Conservation (phyloP, 2,329 filamentous ascomycete genomes). For the Shiraia sp. region DNA sequence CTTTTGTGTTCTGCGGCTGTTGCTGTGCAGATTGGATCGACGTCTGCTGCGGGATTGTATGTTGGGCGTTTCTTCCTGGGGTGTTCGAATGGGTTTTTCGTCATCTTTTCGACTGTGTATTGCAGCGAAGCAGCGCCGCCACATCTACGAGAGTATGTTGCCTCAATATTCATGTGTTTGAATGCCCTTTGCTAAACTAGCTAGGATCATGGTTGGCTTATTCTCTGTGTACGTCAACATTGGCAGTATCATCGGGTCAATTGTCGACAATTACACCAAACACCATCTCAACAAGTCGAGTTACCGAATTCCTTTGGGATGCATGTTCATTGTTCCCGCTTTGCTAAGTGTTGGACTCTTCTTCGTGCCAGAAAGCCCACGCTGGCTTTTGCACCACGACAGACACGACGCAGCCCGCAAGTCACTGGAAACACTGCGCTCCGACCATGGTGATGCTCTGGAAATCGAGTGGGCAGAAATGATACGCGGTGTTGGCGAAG, state of each 20-base stretch:
- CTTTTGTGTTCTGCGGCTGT: conserved; percentile 49
- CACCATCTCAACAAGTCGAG: conserved; percentile 19
- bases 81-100: conserved; percentile 49
- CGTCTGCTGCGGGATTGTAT: conserved; percentile 37
- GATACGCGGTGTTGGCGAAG: conserved; percentile 31
- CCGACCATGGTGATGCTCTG: conserved; percentile 14
- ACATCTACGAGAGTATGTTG: conserved; percentile 34
- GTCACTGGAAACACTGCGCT: conserved; percentile 24
- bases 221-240: conserved; percentile 57
- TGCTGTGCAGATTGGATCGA: conserved; percentile 24
- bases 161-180: not conserved
- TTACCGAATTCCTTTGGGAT: conserved; percentile 53
- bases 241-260: conserved; percentile 52
- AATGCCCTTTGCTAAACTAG: conserved; percentile 19
- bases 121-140: conserved; percentile 48
- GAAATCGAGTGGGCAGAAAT: conserved; percentile 35
- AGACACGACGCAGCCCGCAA: conserved; percentile 15
- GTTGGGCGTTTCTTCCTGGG: conserved; percentile 48
- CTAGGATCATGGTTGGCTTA: conserved; percentile 49
- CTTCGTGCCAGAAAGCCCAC: conserved; percentile 43
- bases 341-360: conserved; percentile 47
- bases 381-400: conserved; percentile 44
- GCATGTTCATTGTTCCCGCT: conserved; percentile 57
- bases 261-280: conserved; percentile 35
- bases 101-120: conserved; percentile 58